Base-by-base conservation (phyloP, 257 asterid species). In the Ballota nigra region DNA sequence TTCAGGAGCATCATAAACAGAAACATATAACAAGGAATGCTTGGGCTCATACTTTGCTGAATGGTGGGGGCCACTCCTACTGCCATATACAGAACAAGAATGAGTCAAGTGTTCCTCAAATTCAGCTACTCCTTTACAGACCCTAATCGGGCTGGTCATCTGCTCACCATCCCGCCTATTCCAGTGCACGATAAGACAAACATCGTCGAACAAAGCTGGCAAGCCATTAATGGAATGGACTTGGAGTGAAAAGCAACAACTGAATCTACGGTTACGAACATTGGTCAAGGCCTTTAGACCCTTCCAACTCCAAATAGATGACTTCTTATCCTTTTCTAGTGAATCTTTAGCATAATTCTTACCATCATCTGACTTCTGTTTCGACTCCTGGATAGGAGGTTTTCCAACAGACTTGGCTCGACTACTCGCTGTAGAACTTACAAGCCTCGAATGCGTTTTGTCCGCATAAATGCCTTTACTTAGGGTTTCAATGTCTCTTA, bases 251-350 rank as follows among this genome's bases (percentile, higher is more conserved):
- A 95, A 95, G 74, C 87, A 68, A 69, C 95, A 88, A 69, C 76
- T 74, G 69, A 95, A 95, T 79, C 87, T 83, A 4, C 89, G 86
- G 79, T 77, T 86, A 29, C 94, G 81, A 68, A 77, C 86, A 71
- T 81, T 75, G 22, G 96, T 88, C 71, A 92, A 83, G 12, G 99
- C 85, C 88, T 87, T 91, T 31, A 95, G 75, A 49, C 90, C 83
- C 82, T 88, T 88, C 99, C 99, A 95, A 77, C 97, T 88, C 99
- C 99, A 95, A 68, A 88, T 84, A 5, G 99, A 84, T 2, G 88
- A 80, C 78, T 85, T 87, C 84, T 89, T 89, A 49, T 84, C 91
- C 75, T 84, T 89, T 5, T 90, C 91, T n/a, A 40, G 13, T 29
- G 88, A 75, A 64, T 85, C 91, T 73, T 80, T 88, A 15, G 38